These are phyloP conservation scores for Lophium mytilinum DNA, from an alignment of 495 filamentous ascomycete species.

Conservation along the genomic window DNA sequence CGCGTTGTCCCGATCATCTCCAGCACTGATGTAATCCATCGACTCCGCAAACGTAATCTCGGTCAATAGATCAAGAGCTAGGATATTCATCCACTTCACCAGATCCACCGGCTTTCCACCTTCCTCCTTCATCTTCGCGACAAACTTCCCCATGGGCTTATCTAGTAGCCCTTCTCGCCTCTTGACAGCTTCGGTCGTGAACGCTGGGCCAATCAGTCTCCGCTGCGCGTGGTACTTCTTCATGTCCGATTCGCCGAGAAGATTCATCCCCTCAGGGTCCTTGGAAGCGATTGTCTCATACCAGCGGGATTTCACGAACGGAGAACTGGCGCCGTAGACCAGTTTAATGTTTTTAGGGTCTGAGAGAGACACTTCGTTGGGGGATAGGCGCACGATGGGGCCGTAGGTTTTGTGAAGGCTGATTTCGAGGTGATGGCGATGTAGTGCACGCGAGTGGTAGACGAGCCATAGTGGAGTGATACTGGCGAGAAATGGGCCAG, in stretches of 20 bases:
- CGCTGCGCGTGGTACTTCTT: not conserved
- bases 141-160: not conserved
- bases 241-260: not conserved
- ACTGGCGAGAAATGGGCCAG: slow-evolving; percentile 58
- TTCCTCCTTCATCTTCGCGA: not conserved
- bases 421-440: slow-evolving; percentile 58
- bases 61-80: not conserved
- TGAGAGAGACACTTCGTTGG: slow-evolving; percentile 58
- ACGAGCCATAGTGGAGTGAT: slow-evolving; percentile 66
- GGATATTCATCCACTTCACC: slow-evolving; percentile 2
- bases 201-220: not conserved
- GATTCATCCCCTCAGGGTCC: slow-evolving; percentile 48
- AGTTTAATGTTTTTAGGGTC: slow-evolving; percentile 59
- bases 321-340: slow-evolving; percentile 52
- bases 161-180: not conserved
- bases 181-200: not conserved
- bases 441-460: slow-evolving; percentile 51
- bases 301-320: slow-evolving; percentile 50
- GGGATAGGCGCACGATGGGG: slow-evolving; percentile 61
- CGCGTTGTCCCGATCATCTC: not conserved
- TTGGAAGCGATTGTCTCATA: slow-evolving; percentile 61
- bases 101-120: not conserved
- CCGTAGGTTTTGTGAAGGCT: slow-evolving; percentile 60
- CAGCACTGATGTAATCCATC: not conserved
- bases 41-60: not conserved